phyloP scores from a whole-genome alignment of 1,284 basidiomycete genomes.

The Tremellales sp. region DNA sequence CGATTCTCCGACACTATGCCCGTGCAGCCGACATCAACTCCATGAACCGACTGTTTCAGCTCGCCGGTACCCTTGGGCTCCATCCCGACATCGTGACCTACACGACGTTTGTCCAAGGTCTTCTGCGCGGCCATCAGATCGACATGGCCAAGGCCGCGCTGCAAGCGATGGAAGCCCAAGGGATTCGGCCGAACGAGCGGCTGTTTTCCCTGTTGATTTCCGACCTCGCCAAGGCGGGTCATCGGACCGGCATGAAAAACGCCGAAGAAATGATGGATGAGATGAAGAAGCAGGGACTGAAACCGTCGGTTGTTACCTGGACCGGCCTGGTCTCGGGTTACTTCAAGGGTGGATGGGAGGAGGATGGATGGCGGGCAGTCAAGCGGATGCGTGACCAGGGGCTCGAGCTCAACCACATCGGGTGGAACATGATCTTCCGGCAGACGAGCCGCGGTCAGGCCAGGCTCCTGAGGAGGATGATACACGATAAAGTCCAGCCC shows the following conservation, averaged over 20 bases:
- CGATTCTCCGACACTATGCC: slow-evolving; percentile 63
- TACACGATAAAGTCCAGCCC: slow-evolving; percentile 52
- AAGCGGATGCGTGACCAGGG: slow-evolving; percentile 58
- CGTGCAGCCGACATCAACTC: slow-evolving; percentile 58
- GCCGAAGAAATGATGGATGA: slow-evolving; percentile 63
- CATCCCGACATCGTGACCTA: slow-evolving; percentile 72
- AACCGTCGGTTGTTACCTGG: slow-evolving; percentile 45
- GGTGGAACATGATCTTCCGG: slow-evolving; percentile 71
- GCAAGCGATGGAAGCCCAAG: slow-evolving; percentile 66
- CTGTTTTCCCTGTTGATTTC: slow-evolving; percentile 71
- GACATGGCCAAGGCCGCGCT: slow-evolving; percentile 64
- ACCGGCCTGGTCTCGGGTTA: slow-evolving; percentile 47
- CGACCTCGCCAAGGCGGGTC: slow-evolving; percentile 60
- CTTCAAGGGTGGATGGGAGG: slow-evolving; percentile 41
- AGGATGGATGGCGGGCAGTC: slow-evolving; percentile 53
- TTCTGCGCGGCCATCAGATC: slow-evolving; percentile 62
- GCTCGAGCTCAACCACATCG: slow-evolving; percentile 57
- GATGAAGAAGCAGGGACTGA: slow-evolving; percentile 60
- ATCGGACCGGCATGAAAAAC: slow-evolving; percentile 55
- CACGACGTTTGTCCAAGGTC: slow-evolving; percentile 69
- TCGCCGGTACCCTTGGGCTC: slow-evolving; percentile 55
- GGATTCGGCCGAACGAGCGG: slow-evolving; percentile 66
- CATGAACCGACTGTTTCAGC: slow-evolving; percentile 59
- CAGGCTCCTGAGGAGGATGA: slow-evolving; percentile 64
- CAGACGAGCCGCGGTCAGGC: slow-evolving; percentile 32